These are phyloP conservation scores for Arxiozyma bovina DNA, from an alignment of 1,139 yeast species.

Conservation along the genomic window DNA sequence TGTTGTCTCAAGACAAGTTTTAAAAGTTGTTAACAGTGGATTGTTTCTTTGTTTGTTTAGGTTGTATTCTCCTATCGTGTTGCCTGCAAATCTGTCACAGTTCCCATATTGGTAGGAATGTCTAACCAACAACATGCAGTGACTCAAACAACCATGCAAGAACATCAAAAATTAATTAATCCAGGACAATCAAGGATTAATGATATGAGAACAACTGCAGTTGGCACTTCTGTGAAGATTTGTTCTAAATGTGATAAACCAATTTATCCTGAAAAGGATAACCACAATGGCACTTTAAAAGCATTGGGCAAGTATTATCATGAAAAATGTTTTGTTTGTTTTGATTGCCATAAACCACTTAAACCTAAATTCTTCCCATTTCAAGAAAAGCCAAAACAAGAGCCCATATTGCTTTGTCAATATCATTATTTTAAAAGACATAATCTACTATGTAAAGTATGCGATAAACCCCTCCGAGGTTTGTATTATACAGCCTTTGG, in stretches of 20 bases:
- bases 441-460: constrained; percentile 72
- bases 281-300: constrained; percentile 39
- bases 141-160: background rate
- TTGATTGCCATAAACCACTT: constrained; percentile 71
- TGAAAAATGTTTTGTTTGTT: constrained; percentile 78
- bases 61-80: background rate
- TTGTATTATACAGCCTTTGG: constrained; percentile 92
- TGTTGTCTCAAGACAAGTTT: too few species aligned
- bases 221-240: constrained; percentile 1
- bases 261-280: constrained; percentile 1
- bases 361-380: constrained; percentile 42
- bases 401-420: constrained; percentile 76
- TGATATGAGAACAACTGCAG: background rate
- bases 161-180: background rate
- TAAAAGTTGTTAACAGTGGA: too few species aligned
- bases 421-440: constrained; percentile 82
- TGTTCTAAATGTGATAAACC: constrained; percentile 8
- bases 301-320: constrained; percentile 77
- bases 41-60: background rate
- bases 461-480: constrained; percentile 81
- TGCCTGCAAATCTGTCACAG: background rate
- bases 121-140: background rate
- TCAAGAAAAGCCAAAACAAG: constrained; percentile 34
- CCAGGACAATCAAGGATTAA: background rate
- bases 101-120: background rate